Evolutionary conservation across 345 rosid genomes (phyloP), one percentile per base, ranked within the genome.

Genomic region (Populus euphratica): DNA sequence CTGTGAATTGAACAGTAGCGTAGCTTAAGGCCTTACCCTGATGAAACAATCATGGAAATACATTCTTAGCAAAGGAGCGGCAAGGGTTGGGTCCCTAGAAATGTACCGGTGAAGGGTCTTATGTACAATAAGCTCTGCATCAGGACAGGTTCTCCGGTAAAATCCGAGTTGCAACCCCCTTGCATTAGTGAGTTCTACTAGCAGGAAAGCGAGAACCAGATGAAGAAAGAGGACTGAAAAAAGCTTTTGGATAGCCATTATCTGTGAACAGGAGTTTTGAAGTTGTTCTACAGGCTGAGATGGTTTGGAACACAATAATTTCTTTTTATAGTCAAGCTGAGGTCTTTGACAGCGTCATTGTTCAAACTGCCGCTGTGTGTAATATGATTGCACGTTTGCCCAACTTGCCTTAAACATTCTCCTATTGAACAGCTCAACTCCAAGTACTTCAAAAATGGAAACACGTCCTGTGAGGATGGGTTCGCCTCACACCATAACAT

Each of bases 41-140:
- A 87, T 82, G 33, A 89, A 89, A 44, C 90, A 89, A 68, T 89
- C 90, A 76, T 89, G 91, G 31, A 89, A 87, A 84, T 85, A 67
- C 90, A 87, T 73, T 79, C 92, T 87, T 6, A 89, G 81, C 16
- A 87, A 77, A 10, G 85, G 38, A 1, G 92, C 88, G 12, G 90
- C 90, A 73, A 89, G 86, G 47, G 86, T 85, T 17, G 79, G 78
- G 74, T 83, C 82, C 50, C 62, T 75, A 13, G 87, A 83, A 67
- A 88, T 84, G 81, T 65, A 69, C 2, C 73, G 80, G 8, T 43
- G 5, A 14, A 86, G 79, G 3, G 80, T 27, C 21, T 83, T 25
- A 38, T 61, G 66, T 18, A 79, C 83, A 54, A 83, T 81, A 35
- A 52, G 70, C 67, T 87, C 90, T 8, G 80, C 91, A 10, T 69